These are phyloP conservation scores for Elymus sibiricus DNA, from an alignment of 176 grass and related monocot species.

Conservation along the genomic window DNA sequence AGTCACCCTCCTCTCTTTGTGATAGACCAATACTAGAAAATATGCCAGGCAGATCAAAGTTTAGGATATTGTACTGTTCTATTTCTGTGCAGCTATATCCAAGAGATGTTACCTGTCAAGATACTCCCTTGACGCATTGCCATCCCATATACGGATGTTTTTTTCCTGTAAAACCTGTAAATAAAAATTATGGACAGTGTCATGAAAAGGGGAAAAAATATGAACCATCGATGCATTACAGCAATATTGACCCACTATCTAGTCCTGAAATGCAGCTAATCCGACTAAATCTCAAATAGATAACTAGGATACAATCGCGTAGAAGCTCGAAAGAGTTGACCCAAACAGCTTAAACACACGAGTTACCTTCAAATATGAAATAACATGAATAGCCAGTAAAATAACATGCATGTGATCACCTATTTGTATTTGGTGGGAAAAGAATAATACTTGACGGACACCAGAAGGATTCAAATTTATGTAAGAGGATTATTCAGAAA, in stretches of 20 bases:
- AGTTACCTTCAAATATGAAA: neutral
- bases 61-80: neutral
- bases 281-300: neutral
- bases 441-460: neutral
- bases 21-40: constrained; percentile 66
- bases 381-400: neutral
- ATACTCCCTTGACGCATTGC: constrained; percentile 89
- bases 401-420: neutral
- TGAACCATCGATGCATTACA: neutral
- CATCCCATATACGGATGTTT: constrained; percentile 88
- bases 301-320: neutral
- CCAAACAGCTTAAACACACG: neutral
- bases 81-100: neutral
- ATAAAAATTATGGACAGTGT: neutral
- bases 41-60: constrained; percentile 11
- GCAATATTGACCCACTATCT: neutral
- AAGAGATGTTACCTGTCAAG: constrained; percentile 65
- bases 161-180: constrained; percentile 77
- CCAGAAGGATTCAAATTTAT: neutral
- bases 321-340: neutral
- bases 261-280: neutral
- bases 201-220: neutral
- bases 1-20: constrained; percentile 77
- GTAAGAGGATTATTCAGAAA: neutral
- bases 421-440: neutral